Base-by-base conservation (phyloP, 208 protist species). In the Spongospora subterranea region DNA sequence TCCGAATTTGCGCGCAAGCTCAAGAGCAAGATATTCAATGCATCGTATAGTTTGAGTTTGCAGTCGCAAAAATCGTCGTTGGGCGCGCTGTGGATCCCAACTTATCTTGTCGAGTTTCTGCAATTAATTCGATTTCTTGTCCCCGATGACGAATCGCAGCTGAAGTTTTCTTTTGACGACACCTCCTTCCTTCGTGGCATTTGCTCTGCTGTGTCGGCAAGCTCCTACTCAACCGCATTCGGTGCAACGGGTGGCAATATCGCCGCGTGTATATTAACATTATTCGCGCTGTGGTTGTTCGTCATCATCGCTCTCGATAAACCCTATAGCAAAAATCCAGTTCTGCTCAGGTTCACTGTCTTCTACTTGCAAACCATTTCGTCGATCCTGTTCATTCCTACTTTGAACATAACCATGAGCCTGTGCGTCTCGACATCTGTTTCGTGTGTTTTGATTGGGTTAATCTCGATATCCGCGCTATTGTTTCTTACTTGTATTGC, bases 71-170 rank as follows among this genome's bases (percentile, higher is more conserved):
- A 6, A 43, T 39, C 71, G n/a, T 82, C 71, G 6, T 43, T 82
- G 17, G 35, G 35, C n/a, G 71, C 40, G 11, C n/a, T 82, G 11
- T 82, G 71, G 71, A 20, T 35, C 40, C 6, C 35, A 6, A 43
- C 11, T 43, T 82, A 82, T n/a, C 6, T 82, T 35, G 40, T 82
- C 71, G 71, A 82, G n/a, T 35, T 82, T n/a, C n/a, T 82, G 17
- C 71, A 82, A 43, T 45, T 82, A 43, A 45, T 35, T 43, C 71
- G 40, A 20, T 82, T 82, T 43, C 6, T 82, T 13, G 17, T 82
- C 13, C 71, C 71, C 13, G 35, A 45, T 43, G 40, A 82, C 71
- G 71, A 6, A 35, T 45, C 35, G 17, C 17, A 39, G 71, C 71
- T 82, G n/a, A n/a, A 40, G 6, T 82, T 35, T 35, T 35, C 71